These are phyloP conservation scores for Cerrena zonata DNA, from an alignment of 1,284 basidiomycete species.

Conservation along the genomic window DNA sequence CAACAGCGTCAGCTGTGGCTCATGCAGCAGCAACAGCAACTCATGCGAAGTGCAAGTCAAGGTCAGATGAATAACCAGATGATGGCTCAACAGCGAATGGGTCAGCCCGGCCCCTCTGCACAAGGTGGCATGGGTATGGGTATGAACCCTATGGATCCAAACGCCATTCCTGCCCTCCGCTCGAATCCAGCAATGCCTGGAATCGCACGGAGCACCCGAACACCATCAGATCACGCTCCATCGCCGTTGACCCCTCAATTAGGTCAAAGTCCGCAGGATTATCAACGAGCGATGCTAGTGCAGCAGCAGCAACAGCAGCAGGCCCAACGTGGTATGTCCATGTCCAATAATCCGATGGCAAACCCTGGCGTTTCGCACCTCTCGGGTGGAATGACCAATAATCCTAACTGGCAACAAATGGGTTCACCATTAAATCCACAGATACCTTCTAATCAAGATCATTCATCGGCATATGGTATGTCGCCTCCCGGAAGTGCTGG, in stretches of 20 bases:
- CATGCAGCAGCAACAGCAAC: conserved; percentile 25
- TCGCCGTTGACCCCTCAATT: conserved; percentile 53
- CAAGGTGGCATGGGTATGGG: conserved; percentile 21
- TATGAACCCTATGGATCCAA: conserved; percentile 17
- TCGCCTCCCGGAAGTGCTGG: conserved; percentile 32
- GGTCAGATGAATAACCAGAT: conserved; percentile 20
- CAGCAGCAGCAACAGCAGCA: conserved; percentile 28
- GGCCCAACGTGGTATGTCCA: conserved; percentile 14
- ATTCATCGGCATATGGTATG: conserved; percentile 43
- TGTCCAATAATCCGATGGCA: conserved; percentile 20
- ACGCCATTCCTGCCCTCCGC: conserved; percentile 31
- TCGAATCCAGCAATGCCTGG: conserved; percentile 60
- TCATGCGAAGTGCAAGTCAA: conserved; percentile 19
- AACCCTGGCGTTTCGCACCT: conserved; percentile 16
- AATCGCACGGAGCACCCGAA: conserved; percentile 64
- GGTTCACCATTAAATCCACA: conserved; percentile 15
- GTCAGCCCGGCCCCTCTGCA: conserved; percentile 31
- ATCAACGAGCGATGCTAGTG: conserved; percentile 42
- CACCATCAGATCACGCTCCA: conserved; percentile 57
- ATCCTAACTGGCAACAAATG: conserved; percentile 16
- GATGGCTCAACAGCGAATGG: conserved; percentile 36
- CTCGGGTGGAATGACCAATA: conserved; percentile 6
- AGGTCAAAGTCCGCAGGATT: conserved; percentile 43
- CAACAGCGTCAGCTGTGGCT: conserved; percentile 32
- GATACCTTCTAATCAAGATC: conserved; percentile 24